Base-by-base conservation (phyloP, 2,329 filamentous ascomycete genomes). In the Coniochaeta sp. region DNA sequence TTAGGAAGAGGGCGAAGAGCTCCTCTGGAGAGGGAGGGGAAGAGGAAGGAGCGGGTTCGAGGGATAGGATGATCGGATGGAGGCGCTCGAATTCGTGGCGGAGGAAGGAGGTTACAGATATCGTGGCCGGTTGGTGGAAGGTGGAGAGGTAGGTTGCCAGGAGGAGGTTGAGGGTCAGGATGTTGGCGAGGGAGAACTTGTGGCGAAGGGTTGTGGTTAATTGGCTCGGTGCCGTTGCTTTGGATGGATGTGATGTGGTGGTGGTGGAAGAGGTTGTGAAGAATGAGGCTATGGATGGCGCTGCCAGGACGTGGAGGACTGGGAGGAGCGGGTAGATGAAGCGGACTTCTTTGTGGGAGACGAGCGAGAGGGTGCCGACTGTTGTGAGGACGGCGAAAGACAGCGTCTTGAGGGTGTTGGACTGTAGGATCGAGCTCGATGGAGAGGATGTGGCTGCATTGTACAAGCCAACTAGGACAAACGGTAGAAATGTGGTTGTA, bases 321-420 rank as follows among this genome's bases (percentile, higher is more conserved):
- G 94, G 92, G 1, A 97, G 78, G 16, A 99, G 78, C 1, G 94
- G 92, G 62, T 95, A 96, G 58, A 97, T 88, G 73, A 99, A 99
- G 62, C 94, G 89, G 60, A 96, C 89, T 75, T 99, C 94, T 67
- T 99, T 99, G 72, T 99, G 94, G 1, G 90, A 84, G 58, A 97
- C 88, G 46, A 88, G 64, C 1, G 89, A 95, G 30, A 97, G 77
- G 2, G 75, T 67, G 1, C 71, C 65, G 9, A 87, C 70, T 52
- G 85, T 87, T 27, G 81, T 67, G 51, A 85, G 56, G 38, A 86
- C 75, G 7, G 81, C 73, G 27, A 76, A 74, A 9, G 82, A 75
- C 8, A 91, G 70, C 31, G 78, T 76, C 51, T 74, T 76, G 49
- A 75, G 71, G 12, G 78, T 71, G 51, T 72, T 74, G 38, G 65